phyloP scores from a whole-genome alignment of 2,329 filamentous ascomycete species.

The Fusarium hostae region DNA sequence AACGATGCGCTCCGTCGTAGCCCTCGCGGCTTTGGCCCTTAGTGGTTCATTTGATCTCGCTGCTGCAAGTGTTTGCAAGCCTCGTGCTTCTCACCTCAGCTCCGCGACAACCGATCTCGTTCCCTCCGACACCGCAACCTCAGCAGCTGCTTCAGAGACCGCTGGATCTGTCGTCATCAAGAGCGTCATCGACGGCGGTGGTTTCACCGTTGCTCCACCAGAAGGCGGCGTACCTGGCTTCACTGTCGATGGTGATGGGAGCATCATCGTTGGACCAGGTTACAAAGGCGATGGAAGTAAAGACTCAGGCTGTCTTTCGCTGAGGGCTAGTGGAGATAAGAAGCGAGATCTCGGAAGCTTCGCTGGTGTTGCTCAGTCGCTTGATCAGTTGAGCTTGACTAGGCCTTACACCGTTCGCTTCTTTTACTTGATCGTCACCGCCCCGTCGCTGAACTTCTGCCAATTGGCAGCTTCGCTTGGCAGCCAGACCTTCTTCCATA shows the following conservation, averaged over 20 bases:
- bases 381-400: constrained; percentile 3
- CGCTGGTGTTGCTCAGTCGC: constrained; percentile 1
- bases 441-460: background rate
- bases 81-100: background rate
- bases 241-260: background rate
- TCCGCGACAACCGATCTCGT: background rate
- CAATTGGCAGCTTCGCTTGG: constrained; percentile 24
- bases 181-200: background rate
- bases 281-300: constrained; percentile 3
- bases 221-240: constrained; percentile 1
- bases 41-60: background rate
- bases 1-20: background rate
- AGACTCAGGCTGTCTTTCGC: constrained; percentile 1
- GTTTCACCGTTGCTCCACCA: background rate
- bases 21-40: background rate
- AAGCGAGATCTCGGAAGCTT: constrained; percentile 1
- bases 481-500: background rate
- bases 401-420: constrained; percentile 29
- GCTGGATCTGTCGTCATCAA: background rate
- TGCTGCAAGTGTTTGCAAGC: background rate
- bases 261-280: background rate
- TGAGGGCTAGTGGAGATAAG: background rate
- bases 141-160: background rate
- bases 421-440: constrained; percentile 7
- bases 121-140: background rate